Evolutionary conservation across 208 protist genomes (phyloP).

Genomic region (Leishmania guyanensis): DNA sequence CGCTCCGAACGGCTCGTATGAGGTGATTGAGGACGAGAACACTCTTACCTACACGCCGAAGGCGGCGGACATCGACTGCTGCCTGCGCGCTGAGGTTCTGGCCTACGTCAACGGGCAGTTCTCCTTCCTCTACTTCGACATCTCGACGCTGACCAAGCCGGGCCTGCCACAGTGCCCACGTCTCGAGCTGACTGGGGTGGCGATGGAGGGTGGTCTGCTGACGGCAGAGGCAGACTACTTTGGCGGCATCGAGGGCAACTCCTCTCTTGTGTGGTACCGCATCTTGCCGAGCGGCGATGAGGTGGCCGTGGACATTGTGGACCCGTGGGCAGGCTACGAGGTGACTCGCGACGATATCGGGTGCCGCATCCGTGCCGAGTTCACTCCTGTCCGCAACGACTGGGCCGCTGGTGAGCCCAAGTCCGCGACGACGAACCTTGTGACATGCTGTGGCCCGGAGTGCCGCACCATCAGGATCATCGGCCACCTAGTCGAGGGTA

Average conservation of each 20-base stretch:
- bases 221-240: conserved; percentile 83
- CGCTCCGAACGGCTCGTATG: conserved; percentile 67
- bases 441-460: conserved; percentile 72
- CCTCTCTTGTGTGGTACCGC: conserved; percentile 85
- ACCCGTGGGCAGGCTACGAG: conserved; percentile 88
- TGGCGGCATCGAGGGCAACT: conserved; percentile 88
- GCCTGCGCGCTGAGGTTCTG: conserved; percentile 89
- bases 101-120: conserved; percentile 90
- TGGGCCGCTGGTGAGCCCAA: conserved; percentile 87
- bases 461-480: conserved; percentile 92
- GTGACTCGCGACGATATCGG: conserved; percentile 79
- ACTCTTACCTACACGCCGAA: conserved; percentile 75
- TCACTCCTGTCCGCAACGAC: conserved; percentile 89
- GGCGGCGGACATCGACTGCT: conserved; percentile 78
- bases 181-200: conserved; percentile 81
- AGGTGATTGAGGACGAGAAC: conserved; percentile 90
- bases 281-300: conserved; percentile 73
- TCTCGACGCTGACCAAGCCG: conserved; percentile 83
- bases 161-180: conserved; percentile 76
- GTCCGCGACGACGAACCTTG: conserved; percentile 60
- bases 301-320: conserved; percentile 59
- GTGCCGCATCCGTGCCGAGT: conserved; percentile 85
- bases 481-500: conserved; percentile 86
- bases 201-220: conserved; percentile 79
- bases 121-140: conserved; percentile 91